A percentile compares a stretch with the other conserved stretches of the same genome.
Evolutionary conservation across 176 grass and related monocot genomes (phyloP).

Genomic region (Avena eriantha): DNA sequence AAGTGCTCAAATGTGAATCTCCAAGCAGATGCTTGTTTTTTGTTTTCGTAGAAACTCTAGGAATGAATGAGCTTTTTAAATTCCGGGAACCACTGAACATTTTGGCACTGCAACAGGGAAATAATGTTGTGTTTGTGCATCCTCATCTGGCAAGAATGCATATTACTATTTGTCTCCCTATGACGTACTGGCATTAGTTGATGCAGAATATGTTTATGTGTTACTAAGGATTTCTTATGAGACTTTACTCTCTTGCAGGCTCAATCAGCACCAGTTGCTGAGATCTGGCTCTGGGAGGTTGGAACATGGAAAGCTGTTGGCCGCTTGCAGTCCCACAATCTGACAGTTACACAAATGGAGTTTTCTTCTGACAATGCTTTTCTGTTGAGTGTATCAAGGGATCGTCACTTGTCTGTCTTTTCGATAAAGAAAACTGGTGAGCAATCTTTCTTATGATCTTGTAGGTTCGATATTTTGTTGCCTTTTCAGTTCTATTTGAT

Average conservation of each 20-base stretch:
- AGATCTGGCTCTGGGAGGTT: constrained; percentile 96
- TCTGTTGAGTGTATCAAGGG: constrained; percentile 87
- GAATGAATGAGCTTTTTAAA: not conserved
- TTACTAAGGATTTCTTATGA: constrained; percentile 13
- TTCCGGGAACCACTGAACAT: constrained; percentile 8
- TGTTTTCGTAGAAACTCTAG: not conserved
- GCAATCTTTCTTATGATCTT: constrained; percentile 26
- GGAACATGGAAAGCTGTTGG: constrained; percentile 92
- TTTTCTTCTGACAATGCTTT: constrained; percentile 81
- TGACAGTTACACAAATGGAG: constrained; percentile 96
- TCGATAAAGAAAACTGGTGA: constrained; percentile 66
- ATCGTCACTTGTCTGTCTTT: constrained; percentile 80
- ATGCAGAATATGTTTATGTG: constrained; percentile 16
- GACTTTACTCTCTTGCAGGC: constrained; percentile 53
- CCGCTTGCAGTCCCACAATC: constrained; percentile 82
- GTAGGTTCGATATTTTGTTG: constrained; percentile 29
- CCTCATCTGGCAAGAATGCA: constrained; percentile 15
- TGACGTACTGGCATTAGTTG: not conserved
- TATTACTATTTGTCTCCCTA: not conserved
- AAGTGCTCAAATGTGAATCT: constrained; percentile 23
- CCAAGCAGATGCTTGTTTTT: constrained; percentile 16
- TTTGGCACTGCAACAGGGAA: constrained; percentile 10
- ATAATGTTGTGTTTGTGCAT: not conserved
- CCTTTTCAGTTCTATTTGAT: not conserved
- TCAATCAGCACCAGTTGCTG: constrained; percentile 76